These are phyloP conservation scores for Plenodomus tracheiphilus DNA, from an alignment of 2,329 filamentous ascomycete genomes.

Conservation along the genomic window DNA sequence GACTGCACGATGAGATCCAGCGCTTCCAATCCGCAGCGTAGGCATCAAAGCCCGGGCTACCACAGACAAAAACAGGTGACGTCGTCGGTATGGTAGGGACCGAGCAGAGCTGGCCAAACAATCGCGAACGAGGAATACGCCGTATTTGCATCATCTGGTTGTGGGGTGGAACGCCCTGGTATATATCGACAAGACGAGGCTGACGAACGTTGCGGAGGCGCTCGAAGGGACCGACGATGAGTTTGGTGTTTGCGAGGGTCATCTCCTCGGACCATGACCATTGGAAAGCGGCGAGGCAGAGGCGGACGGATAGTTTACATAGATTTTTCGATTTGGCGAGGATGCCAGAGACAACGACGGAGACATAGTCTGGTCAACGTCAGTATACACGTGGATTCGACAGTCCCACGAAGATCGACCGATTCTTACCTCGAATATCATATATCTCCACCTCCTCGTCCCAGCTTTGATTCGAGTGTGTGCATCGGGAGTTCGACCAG, in stretches of 20 bases:
- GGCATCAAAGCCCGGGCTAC: constrained; percentile 20
- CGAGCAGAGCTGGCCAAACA: constrained; percentile 22
- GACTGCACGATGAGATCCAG: constrained; percentile 12
- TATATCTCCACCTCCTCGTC: constrained; percentile 44
- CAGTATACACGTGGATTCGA: background rate
- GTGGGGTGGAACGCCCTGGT: constrained; percentile 21
- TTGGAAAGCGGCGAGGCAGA: constrained; percentile 30
- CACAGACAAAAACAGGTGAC: constrained; percentile 13
- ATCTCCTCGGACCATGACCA: constrained; percentile 27
- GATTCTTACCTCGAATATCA: constrained; percentile 32
- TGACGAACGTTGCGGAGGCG: constrained; percentile 35
- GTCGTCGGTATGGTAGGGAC: constrained; percentile 27
- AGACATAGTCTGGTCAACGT: constrained; percentile 29
- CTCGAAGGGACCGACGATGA: constrained; percentile 34
- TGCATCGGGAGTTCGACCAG: background rate
- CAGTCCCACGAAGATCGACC: too few relatives aligned
- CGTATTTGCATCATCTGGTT: constrained; percentile 2
- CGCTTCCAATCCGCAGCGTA: constrained; percentile 29
- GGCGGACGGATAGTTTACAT: constrained; percentile 33
- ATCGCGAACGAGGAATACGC: background rate
- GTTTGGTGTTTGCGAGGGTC: constrained; percentile 27
- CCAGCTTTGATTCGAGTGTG: constrained; percentile 13
- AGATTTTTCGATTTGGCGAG: constrained; percentile 32
- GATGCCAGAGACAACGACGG: constrained; percentile 36
- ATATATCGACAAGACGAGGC: constrained; percentile 31